Percentiles rank a stretch among this genome's conserved stretches.
Evolutionary conservation across 1,139 yeast genomes (phyloP).

Genomic region (Geotrichum siamense): DNA sequence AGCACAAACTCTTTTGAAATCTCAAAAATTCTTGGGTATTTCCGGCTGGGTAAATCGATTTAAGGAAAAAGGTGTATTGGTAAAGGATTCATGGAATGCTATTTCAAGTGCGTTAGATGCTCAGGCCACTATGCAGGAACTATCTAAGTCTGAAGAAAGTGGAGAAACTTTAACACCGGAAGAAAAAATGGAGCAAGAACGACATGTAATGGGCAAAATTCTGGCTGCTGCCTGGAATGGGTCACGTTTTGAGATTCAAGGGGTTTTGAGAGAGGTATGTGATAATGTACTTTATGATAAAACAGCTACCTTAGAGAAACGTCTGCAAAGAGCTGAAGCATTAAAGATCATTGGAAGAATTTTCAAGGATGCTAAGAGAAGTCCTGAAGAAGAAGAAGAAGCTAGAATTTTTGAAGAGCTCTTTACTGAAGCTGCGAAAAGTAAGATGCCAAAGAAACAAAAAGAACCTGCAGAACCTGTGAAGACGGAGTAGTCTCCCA

Average conservation of each 20-base stretch:
- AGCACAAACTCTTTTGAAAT: slow-evolving; percentile 49
- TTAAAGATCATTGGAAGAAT: slow-evolving; percentile 66
- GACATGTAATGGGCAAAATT: slow-evolving; percentile 80
- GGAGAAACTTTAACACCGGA: slow-evolving; percentile 67
- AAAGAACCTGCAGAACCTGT: slow-evolving; percentile 12
- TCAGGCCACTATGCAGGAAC: slow-evolving; percentile 74
- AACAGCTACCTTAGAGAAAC: slow-evolving; percentile 46
- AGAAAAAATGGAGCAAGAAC: slow-evolving; percentile 79
- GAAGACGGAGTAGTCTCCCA: too few species aligned
- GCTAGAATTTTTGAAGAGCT: slow-evolving; percentile 85
- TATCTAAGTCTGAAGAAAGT: slow-evolving; percentile 42
- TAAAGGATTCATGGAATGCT: slow-evolving; percentile 81
- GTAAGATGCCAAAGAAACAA: slow-evolving; percentile 44
- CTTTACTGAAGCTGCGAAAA: slow-evolving; percentile 86
- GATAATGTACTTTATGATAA: slow-evolving; percentile 66
- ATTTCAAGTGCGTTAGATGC: slow-evolving; percentile 86
- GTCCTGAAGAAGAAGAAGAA: slow-evolving; percentile 84
- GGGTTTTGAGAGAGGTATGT: slow-evolving; percentile 83
- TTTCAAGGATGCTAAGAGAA: slow-evolving; percentile 58
- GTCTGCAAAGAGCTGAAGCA: slow-evolving; percentile 75
- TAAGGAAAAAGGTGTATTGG: slow-evolving; percentile 80
- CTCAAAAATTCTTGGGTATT: slow-evolving; percentile 72
- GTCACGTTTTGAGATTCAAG: slow-evolving; percentile 78
- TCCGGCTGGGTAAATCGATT: slow-evolving; percentile 80
- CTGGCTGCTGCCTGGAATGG: slow-evolving; percentile 97